Percentiles rank a stretch among this genome's conserved stretches.
Conservation (phyloP, 2,329 filamentous ascomycete species). For the Helotiales sp. region DNA sequence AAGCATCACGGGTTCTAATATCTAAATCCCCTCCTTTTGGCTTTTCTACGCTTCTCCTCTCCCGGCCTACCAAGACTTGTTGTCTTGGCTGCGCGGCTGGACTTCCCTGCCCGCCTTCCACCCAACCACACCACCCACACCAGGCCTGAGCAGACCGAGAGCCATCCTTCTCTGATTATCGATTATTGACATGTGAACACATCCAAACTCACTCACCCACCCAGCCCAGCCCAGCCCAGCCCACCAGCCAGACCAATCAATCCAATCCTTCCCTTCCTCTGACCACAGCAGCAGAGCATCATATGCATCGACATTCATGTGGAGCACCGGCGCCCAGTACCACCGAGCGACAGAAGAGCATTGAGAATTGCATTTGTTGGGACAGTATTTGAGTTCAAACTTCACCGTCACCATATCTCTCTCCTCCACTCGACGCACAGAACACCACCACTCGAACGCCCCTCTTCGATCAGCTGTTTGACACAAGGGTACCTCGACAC, state of each 20-base stretch:
- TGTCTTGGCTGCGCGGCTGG: conserved; percentile 1
- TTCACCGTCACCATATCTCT: neutral
- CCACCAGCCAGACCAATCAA: conserved; percentile 7
- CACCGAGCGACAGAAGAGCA: neutral
- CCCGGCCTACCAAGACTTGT: neutral
- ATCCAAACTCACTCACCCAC: neutral
- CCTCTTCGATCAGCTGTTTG: conserved; percentile 11
- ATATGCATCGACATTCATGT: conserved; percentile 13
- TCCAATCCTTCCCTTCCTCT: neutral
- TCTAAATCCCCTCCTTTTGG: neutral
- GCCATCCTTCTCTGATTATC: neutral
- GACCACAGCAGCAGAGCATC: conserved; percentile 1
- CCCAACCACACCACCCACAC: neutral
- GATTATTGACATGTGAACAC: conserved; percentile 27
- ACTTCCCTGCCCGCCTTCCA: neutral
- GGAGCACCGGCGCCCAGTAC: conserved; percentile 13
- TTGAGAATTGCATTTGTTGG: conserved; percentile 19
- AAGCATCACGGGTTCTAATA: neutral
- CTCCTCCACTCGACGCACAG: neutral
- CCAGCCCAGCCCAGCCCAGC: neutral
- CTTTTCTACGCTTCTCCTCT: neutral
- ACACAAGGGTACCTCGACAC: conserved; percentile 5
- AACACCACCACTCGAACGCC: neutral
- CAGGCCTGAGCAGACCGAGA: neutral
- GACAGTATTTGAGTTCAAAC: neutral